Base-by-base conservation (phyloP, 306 rosid genomes). In the Ormosia emarginata region DNA sequence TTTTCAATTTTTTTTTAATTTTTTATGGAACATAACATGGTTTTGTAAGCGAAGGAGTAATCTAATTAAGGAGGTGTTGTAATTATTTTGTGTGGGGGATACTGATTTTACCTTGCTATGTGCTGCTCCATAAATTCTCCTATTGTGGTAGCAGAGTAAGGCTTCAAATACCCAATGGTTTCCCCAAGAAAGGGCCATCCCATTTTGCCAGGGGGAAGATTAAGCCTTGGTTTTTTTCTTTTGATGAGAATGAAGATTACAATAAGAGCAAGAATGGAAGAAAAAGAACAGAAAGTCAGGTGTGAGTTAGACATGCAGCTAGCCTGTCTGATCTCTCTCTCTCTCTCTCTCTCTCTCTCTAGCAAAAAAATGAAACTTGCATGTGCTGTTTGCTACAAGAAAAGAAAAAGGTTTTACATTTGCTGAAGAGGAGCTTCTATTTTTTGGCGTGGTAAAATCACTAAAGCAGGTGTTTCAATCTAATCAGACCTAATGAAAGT, bases 181-280 rank as follows among this genome's bases (percentile, higher is more conserved):
- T 96, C 97, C 0, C 99, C 99, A 37, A 96, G 72, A 62, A 96
- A 89, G 40, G 99, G 99, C 97, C 93, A 93, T 0, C 99, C 99
- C 99, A 91, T 92, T 71, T 82, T 86, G 2, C 99, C 99, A 0
- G 98, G 98, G 3, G 98, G 99, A 40, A 96, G 99, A 69, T 93
- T 90, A 14, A 85, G 78, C 77, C 66, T 87, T 37, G 84, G 87
- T 77, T 62, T 88, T 74, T 87, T 91, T 62, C 91, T 88, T 70
- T 56, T 85, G 86, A 89, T 13, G 75, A 95, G 87, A 81, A 93
- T 66, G 85, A 93, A 63, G 83, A 90, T 68, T 34, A 89, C 71
- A 47, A 90, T 43, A 18, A 90, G 87, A 71, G 93, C 86, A 59
- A 93, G 63, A 65, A 90, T 58, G 80, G 94, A 81, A 1, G 97